phyloP scores from a whole-genome alignment of 441 rosid genomes.

The Erysimum cheiri region DNA sequence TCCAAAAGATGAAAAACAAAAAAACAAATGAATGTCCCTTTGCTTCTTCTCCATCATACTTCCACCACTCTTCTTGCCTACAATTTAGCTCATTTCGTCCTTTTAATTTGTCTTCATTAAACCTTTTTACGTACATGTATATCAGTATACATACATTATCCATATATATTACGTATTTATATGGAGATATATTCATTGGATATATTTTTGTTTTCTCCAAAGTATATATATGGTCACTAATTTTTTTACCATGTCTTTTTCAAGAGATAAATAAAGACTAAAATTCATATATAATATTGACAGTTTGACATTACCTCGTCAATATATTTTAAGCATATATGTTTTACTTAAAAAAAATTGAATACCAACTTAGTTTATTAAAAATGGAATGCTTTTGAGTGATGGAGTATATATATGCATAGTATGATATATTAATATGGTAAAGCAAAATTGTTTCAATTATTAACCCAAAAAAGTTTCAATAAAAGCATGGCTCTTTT shows the following conservation, averaged over 20 bases:
- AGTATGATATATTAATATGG: neutral
- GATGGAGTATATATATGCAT: no score
- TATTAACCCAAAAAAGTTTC: neutral
- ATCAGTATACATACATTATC: neutral
- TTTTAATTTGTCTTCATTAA: neutral
- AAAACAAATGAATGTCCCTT: constrained; percentile 28
- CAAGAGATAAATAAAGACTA: neutral
- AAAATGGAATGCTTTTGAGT: neutral
- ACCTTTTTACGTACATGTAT: neutral
- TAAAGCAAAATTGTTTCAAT: neutral
- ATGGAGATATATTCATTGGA: neutral
- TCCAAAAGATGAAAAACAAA: constrained; percentile 26
- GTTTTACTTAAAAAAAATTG: neutral
- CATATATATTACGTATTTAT: neutral
- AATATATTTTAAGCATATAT: neutral
- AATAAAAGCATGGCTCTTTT: neutral
- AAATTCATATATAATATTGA: neutral
- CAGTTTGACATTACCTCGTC: neutral
- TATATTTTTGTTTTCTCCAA: no score
- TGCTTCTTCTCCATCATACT: constrained; percentile 40
- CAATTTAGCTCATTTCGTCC: constrained; percentile 23
- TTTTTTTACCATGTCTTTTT: neutral
- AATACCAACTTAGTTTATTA: neutral
- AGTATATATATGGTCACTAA: neutral
- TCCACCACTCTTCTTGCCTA: constrained; percentile 43